A percentile compares a stretch with the other conserved stretches of the same genome.
These are phyloP conservation scores for Gynandropsis gynandra DNA, from an alignment of 345 rosid species.

Conservation along the genomic window DNA sequence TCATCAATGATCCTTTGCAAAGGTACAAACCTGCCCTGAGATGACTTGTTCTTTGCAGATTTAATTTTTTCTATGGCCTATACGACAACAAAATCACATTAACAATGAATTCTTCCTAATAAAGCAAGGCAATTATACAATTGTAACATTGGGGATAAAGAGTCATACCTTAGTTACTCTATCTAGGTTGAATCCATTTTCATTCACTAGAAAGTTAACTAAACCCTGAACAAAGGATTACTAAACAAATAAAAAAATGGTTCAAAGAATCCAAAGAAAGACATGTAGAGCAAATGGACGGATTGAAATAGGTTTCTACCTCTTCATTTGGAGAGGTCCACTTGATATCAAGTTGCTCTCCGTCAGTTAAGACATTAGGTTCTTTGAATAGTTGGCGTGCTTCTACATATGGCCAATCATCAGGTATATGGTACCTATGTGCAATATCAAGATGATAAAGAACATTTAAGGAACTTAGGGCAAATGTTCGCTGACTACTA, in stretches of 20 bases:
- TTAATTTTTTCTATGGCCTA: constrained; percentile 88
- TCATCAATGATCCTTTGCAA: constrained; percentile 3
- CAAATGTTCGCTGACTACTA: neutral
- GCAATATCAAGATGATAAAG: neutral
- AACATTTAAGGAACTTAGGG: neutral
- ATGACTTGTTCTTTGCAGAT: constrained; percentile 82
- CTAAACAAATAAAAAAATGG: neutral
- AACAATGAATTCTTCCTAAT: neutral
- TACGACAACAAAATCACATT: constrained; percentile 1
- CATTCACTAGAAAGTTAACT: constrained; percentile 64
- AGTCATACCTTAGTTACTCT: constrained; percentile 71
- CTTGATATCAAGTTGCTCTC: constrained; percentile 65
- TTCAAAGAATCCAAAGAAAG: neutral
- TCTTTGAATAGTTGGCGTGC: constrained; percentile 77
- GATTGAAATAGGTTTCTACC: constrained; percentile 32
- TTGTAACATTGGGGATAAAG: neutral
- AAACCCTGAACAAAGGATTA: constrained; percentile 39
- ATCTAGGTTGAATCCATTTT: constrained; percentile 83
- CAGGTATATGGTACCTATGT: constrained; percentile 73
- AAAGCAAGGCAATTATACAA: constrained; percentile 3
- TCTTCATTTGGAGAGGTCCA: constrained; percentile 90
- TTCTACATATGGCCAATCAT: constrained; percentile 82
- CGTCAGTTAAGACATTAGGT: constrained; percentile 54
- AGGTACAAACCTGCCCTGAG: constrained; percentile 80
- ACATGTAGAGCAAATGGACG: constrained; percentile 2